Conservation (phyloP, 2,329 filamentous ascomycete genomes). For the Pleomassaria siparia region DNA sequence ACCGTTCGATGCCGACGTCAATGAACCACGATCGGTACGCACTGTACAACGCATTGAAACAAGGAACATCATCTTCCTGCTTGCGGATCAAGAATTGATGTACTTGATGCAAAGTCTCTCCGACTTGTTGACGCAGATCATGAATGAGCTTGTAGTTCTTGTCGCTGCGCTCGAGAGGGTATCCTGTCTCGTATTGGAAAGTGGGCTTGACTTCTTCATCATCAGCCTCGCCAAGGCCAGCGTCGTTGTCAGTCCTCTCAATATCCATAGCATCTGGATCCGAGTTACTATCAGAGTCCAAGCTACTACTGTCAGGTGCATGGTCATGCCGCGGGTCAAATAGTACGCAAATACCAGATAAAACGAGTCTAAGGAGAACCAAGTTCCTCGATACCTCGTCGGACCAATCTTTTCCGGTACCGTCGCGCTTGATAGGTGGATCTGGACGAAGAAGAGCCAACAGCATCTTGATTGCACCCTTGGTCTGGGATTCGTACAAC, state of each 20-base stretch:
- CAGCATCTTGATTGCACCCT: slow-evolving; percentile 73
- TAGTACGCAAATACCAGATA: slow-evolving; percentile 84
- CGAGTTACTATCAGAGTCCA: slow-evolving; percentile 55
- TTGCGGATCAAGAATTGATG: slow-evolving; percentile 80
- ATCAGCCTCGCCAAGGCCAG: slow-evolving; percentile 65
- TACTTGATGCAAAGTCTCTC: slow-evolving; percentile 77
- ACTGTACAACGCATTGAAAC: slow-evolving; percentile 89
- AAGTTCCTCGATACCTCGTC: slow-evolving; percentile 92
- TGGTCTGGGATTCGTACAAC: slow-evolving; percentile 82
- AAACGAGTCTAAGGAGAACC: slow-evolving; percentile 81
- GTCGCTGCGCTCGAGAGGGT: slow-evolving; percentile 67
- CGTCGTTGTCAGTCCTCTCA: slow-evolving; percentile 52
- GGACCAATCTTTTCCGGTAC: slow-evolving; percentile 98
- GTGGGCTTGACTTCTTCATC: slow-evolving; percentile 83
- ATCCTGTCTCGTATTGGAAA: slow-evolving; percentile 87
- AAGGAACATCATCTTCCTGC: slow-evolving; percentile 93
- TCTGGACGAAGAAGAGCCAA: slow-evolving; percentile 78
- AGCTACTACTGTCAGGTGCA: slow-evolving; percentile 30
- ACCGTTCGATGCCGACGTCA: slow-evolving; percentile 93
- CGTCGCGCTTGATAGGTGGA: slow-evolving; percentile 82
- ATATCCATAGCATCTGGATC: slow-evolving; percentile 40
- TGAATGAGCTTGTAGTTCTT: slow-evolving; percentile 72
- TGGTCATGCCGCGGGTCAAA: slow-evolving; percentile 69
- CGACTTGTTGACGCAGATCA: slow-evolving; percentile 75
- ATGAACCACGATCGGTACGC: slow-evolving; percentile 97